Base-by-base conservation (phyloP, 179 eudicot genomes). In the Actinidia polygama region DNA sequence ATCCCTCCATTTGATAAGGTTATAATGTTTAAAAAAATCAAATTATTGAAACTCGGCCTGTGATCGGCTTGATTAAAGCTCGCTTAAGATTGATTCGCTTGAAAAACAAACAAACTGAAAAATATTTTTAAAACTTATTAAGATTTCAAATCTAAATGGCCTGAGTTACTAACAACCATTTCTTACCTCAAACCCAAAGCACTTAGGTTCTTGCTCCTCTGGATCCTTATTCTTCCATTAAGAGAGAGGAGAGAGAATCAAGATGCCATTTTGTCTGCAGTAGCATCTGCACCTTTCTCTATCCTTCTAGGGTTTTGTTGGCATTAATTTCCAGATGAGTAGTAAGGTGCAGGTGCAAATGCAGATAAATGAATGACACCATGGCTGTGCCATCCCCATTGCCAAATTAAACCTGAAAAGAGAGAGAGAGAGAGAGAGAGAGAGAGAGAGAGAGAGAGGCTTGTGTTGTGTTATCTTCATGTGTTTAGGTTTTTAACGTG, bases 271-370 rank as follows among this genome's bases (percentile, higher is more conserved):
- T 76, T 76, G 50, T 57, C 79, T 77, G 68, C 68, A 77, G 0
- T 9, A 10, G 23, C 75, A 40, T 9, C 57, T 71, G 68, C 77
- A 78, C 80, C 73, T 49, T 46, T 79, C 40, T 4, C 0, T 14
- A 8, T 7, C 36, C 40, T 14, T 24, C 30, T 1, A 11, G 15
- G 47, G 18, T 66, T 24, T 36, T 16, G 71, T 66, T 66, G 30
- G 15, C 71, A 66, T 26, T 40, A 40, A 40, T 40, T 3, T 40
- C 44, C 44, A 40, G 44, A 40, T 40, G 44, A 40, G 51, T 58
- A 67, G 50, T 67, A 30, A 79, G 84, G 80, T 82, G 84, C 80
- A 82, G 84, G 84, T 82, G 84, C 58, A 82, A 82, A 82, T 82
- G 80, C 51, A 69, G 85, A 77, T 68, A 58, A 82, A 77, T 50